Conservation (phyloP, 495 filamentous ascomycete genomes). For the Trichoderma erinaceum region DNA sequence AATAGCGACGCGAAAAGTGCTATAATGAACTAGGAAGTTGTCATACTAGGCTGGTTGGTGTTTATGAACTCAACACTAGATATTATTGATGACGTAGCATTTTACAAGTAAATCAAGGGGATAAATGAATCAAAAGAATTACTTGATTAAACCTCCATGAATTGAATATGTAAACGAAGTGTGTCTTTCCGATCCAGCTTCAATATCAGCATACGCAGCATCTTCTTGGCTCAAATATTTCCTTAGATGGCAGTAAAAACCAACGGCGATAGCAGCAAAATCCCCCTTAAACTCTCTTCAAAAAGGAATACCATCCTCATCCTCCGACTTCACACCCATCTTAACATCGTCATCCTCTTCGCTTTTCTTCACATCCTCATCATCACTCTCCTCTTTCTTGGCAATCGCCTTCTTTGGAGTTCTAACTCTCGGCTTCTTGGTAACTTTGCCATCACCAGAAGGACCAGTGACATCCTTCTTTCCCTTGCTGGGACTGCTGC, state of each 20-base stretch:
- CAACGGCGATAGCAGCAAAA: not conserved
- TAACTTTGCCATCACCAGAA: constrained; percentile 13
- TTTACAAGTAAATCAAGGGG: too few relatives aligned
- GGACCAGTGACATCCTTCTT: not conserved
- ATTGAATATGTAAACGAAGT: not conserved
- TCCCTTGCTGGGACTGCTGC: not conserved
- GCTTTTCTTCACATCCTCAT: constrained; percentile 7
- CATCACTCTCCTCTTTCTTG: not conserved
- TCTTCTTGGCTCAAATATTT: not conserved
- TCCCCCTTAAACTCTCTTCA: not conserved
- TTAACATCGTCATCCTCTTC: constrained; percentile 12
- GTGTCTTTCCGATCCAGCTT: not conserved
- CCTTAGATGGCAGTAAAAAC: not conserved
- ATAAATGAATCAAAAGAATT: not conserved
- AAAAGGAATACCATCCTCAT: not conserved
- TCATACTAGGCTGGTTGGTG: too few relatives aligned
- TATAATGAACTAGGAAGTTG: too few relatives aligned
- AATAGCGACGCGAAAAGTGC: too few relatives aligned
- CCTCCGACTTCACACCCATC: not conserved
- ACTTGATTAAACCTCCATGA: not conserved
- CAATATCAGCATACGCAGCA: not conserved
- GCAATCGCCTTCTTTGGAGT: constrained; percentile 3
- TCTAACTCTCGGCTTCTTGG: constrained; percentile 9
- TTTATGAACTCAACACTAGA: too few relatives aligned
- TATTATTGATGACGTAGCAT: too few relatives aligned